Evolutionary conservation across 2,329 filamentous ascomycete genomes (phyloP), one percentile per base, ranked within the genome.

Genomic region (Pseudocercospora fuligena): DNA sequence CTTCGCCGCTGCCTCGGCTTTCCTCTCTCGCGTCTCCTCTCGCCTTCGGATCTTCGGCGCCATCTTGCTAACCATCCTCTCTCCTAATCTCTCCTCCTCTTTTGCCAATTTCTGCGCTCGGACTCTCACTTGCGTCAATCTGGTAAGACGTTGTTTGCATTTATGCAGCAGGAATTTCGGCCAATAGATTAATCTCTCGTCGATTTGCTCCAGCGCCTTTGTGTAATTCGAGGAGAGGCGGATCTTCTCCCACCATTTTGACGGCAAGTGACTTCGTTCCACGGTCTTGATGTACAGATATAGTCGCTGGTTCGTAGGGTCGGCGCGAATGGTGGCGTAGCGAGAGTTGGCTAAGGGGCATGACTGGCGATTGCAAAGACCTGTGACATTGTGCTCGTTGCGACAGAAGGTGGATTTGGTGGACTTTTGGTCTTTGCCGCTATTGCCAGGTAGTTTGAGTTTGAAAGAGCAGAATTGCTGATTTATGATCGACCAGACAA

Each of bases 221-320:
- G 89, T 88, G 80, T 98, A 98, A 84, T 98, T 97, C 74, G 89
- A 88, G 29, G 92, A 93, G 36, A 99, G 85, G 77, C 93, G 92
- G 78, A 97, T 93, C 73, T 90, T 89, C 82, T 98, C 93, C 95
- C 95, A 99, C 83, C 94, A 89, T 81, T 97, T 96, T 66, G 88
- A 90, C 1, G 94, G 95, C 81, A 94, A 87, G 80, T 94, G 94
- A 12, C 91, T 86, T 69, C 95, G 92, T 83, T 97, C 93, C 73
- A 94, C 88, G 4, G 93, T 95, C 84, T 97, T 98, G 86, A 97
- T 97, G 86, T 97, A 98, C 65, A 98, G 89, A 82, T 97, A 98
- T 69, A 98, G 86, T 8, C 88, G 89, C 69, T 92, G 91, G 61
- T 92, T 94, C 68, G 89, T 83, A 7, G 93, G 90, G 76, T 96